phyloP scores from a whole-genome alignment of 345 rosid species.

The Populus deltoides region DNA sequence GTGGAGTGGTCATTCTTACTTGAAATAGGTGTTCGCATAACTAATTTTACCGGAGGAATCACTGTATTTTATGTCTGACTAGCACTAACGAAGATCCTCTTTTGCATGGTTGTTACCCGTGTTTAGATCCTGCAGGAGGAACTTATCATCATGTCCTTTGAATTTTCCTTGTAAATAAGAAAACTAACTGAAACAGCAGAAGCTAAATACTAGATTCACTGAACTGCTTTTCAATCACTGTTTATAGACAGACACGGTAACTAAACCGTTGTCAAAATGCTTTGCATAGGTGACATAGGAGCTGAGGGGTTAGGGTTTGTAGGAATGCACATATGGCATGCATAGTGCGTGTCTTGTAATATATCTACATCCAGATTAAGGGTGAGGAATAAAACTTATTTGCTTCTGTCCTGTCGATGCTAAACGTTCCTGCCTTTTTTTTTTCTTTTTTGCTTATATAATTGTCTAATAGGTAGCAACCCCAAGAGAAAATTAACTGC shows the following conservation, averaged over 20 bases:
- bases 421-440: background rate
- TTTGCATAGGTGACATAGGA: background rate
- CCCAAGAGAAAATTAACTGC: background rate
- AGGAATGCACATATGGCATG: background rate
- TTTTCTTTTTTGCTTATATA: background rate
- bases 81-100: background rate
- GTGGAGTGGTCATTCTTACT: background rate
- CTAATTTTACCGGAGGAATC: background rate
- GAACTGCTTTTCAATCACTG: background rate
- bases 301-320: background rate
- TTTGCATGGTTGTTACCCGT: background rate
- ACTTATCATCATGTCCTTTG: background rate
- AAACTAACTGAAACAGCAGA: background rate
- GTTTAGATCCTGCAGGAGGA: background rate
- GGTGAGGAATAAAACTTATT: too few species aligned
- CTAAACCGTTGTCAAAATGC: background rate
- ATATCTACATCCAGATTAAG: background rate
- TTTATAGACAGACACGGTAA: background rate
- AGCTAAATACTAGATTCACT: background rate
- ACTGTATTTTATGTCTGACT: background rate
- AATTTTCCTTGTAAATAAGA: background rate
- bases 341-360: background rate
- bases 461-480: background rate
- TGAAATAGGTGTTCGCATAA: background rate
- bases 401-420: background rate